These are phyloP conservation scores for Citrus medica DNA, from an alignment of 345 rosid genomes.

Conservation along the genomic window DNA sequence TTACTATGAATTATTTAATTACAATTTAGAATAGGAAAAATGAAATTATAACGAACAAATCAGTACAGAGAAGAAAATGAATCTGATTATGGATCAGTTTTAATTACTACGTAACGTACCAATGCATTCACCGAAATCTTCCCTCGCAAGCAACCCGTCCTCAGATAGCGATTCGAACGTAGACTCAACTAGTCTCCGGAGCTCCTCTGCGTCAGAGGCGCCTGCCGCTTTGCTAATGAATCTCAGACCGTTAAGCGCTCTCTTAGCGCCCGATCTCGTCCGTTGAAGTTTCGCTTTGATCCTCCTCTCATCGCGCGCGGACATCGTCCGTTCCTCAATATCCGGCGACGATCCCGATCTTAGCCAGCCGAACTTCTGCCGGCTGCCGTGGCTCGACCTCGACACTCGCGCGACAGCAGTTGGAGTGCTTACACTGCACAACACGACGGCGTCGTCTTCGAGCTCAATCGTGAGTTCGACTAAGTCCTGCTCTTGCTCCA, in stretches of 20 bases:
- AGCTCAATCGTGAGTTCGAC: slow-evolving; percentile 85
- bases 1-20: not conserved
- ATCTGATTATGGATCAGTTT: too few species aligned
- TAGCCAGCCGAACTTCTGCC: slow-evolving; percentile 54
- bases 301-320: slow-evolving; percentile 57
- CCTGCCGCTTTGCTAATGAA: slow-evolving; percentile 60
- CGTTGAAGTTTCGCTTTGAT: slow-evolving; percentile 56
- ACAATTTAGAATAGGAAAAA: not conserved
- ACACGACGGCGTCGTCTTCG: slow-evolving; percentile 55
- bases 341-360: slow-evolving; percentile 54
- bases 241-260: slow-evolving; percentile 73
- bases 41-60: not conserved
- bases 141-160: slow-evolving; percentile 72
- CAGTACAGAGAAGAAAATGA: too few species aligned
- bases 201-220: slow-evolving; percentile 40
- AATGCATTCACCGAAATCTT: slow-evolving; percentile 92
- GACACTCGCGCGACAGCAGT: not conserved
- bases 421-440: slow-evolving; percentile 50
- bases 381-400: not conserved
- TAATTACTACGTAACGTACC: slow-evolving; percentile 29
- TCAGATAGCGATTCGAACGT: slow-evolving; percentile 51
- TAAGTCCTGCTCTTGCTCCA: slow-evolving; percentile 24
- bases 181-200: slow-evolving; percentile 70
- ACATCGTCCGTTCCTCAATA: slow-evolving; percentile 17
- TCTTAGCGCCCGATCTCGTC: slow-evolving; percentile 63